phyloP scores from a whole-genome alignment of 495 filamentous ascomycete species.

The Echria macrotheca region DNA sequence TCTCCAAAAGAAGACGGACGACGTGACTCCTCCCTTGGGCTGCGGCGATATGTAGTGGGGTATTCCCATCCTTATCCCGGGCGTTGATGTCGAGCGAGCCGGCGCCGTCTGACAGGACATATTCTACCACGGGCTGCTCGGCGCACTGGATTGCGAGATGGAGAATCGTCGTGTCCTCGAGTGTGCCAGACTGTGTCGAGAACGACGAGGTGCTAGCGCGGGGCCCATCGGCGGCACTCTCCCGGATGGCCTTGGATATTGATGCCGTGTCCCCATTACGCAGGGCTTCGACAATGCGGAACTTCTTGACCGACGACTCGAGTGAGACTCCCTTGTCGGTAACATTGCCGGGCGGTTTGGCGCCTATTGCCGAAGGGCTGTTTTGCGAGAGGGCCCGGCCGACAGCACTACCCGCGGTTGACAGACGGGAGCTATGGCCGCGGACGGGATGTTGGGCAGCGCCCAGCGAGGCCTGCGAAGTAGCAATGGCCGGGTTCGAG shows the following conservation, averaged over 20 bases:
- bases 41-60: constrained; percentile 83
- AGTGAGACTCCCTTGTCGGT: constrained; percentile 54
- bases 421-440: constrained; percentile 39
- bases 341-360: constrained; percentile 23
- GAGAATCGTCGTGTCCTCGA: constrained; percentile 81
- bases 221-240: constrained; percentile 46
- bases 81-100: constrained; percentile 76
- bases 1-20: constrained; percentile 73
- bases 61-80: constrained; percentile 88
- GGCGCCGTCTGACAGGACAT: constrained; percentile 68
- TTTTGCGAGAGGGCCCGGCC: constrained; percentile 32
- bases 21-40: constrained; percentile 72
- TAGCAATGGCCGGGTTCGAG: constrained; percentile 28
- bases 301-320: constrained; percentile 89
- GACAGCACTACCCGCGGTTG: constrained; percentile 29
- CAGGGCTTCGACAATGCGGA: constrained; percentile 87
- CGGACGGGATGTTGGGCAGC: constrained; percentile 27
- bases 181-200: constrained; percentile 35
- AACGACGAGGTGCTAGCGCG: constrained; percentile 52
- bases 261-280: constrained; percentile 84
- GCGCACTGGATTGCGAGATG: constrained; percentile 97
- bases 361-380: constrained; percentile 21
- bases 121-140: constrained; percentile 92
- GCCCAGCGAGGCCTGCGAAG: constrained; percentile 32
- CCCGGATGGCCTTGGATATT: constrained; percentile 82